Percentiles rank a stretch among this genome's conserved stretches.
Conservation (phyloP, 1,139 yeast genomes). For the Geotrichum europaeum region DNA sequence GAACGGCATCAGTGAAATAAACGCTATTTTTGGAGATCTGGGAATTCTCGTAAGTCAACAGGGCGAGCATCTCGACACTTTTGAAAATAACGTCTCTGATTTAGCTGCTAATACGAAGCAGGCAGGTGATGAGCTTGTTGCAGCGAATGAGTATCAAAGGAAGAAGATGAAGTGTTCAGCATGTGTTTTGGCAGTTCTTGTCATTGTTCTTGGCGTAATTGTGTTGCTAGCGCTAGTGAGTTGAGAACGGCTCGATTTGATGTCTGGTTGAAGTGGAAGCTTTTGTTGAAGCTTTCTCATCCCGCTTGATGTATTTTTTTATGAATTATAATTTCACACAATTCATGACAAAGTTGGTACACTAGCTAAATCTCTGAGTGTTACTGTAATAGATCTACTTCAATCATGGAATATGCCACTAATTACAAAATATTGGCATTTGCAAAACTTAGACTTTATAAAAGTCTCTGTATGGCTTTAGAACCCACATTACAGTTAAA, state of each 20-base stretch:
- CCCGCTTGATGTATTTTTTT: too few relatives aligned
- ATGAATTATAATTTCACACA: too few relatives aligned
- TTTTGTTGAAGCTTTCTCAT: neutral
- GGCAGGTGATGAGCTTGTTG: slow-evolving; percentile 62
- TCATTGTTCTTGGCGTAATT: slow-evolving; percentile 42
- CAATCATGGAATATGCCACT: too few relatives aligned
- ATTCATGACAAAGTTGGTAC: too few relatives aligned
- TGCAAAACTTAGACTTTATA: too few relatives aligned
- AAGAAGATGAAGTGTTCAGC: slow-evolving; percentile 69
- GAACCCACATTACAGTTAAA: too few relatives aligned
- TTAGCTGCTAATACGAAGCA: slow-evolving; percentile 61
- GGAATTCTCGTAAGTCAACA: slow-evolving; percentile 75
- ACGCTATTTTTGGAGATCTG: slow-evolving; percentile 74
- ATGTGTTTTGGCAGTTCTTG: slow-evolving; percentile 47
- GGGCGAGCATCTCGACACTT: slow-evolving; percentile 74
- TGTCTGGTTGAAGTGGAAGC: neutral
- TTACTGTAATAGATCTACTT: too few relatives aligned
- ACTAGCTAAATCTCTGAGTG: too few relatives aligned
- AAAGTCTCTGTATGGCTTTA: too few relatives aligned
- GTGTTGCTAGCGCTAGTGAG: slow-evolving; percentile 34
- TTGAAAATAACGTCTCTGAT: slow-evolving; percentile 69
- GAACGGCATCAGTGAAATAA: slow-evolving; percentile 75
- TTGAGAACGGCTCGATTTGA: neutral
- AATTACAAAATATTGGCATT: too few relatives aligned
- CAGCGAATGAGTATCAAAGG: slow-evolving; percentile 72